These are phyloP conservation scores for Raffaelea arxii DNA, from an alignment of 2,329 filamentous ascomycete species.

Conservation along the genomic window DNA sequence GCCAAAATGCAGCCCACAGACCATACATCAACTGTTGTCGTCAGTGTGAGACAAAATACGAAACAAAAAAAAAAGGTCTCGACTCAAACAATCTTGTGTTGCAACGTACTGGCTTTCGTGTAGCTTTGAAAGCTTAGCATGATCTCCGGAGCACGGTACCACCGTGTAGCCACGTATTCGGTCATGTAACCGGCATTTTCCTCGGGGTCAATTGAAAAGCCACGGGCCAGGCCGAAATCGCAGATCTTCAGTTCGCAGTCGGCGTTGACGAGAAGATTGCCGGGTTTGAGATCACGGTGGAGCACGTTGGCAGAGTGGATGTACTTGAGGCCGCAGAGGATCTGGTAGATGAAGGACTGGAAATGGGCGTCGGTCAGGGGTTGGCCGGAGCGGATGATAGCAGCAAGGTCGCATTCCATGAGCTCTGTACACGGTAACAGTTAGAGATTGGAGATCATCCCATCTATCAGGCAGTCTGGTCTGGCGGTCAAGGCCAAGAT, in stretches of 20 bases:
- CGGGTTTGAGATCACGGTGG: conserved; percentile 93
- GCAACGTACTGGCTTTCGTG: conserved; percentile 92
- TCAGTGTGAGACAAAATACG: conserved; percentile 7
- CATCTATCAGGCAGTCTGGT: no score
- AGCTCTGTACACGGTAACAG: conserved; percentile 52
- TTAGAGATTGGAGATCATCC: not conserved
- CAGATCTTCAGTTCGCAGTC: conserved; percentile 99
- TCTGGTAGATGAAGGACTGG: conserved; percentile 99
- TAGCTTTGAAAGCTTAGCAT: conserved; percentile 99
- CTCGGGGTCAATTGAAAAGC: conserved; percentile 93
- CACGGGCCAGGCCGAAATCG: conserved; percentile 92
- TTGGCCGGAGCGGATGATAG: conserved; percentile 95
- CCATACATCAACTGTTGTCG: conserved; percentile 80
- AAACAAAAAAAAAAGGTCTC: not conserved
- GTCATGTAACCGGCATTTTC: conserved; percentile 99
- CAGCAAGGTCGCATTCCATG: conserved; percentile 98
- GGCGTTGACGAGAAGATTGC: conserved; percentile 94
- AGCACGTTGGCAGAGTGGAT: conserved; percentile 98
- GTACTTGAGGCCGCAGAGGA: conserved; percentile 96
- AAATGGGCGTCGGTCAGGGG: conserved; percentile 97
- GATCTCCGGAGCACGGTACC: conserved; percentile 92
- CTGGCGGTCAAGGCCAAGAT: not conserved
- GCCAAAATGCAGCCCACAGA: conserved; percentile 97
- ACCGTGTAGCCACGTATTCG: conserved; percentile 95
- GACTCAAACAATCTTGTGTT: not conserved